These are phyloP conservation scores for Microthlaspi erraticum DNA, from an alignment of 345 rosid species.

Conservation along the genomic window DNA sequence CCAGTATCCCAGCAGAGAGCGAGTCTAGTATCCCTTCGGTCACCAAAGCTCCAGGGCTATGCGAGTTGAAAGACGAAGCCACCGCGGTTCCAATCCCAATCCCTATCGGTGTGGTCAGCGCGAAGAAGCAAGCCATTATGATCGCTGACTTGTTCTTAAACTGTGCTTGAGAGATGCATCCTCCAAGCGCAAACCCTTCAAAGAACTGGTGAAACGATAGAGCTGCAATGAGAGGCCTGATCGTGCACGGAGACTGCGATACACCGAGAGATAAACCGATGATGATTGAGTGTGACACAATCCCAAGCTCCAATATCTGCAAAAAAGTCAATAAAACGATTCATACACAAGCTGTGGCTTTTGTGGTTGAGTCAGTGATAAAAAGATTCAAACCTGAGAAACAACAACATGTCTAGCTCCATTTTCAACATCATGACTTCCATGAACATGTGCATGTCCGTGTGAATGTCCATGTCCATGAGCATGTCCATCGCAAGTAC, in stretches of 20 bases:
- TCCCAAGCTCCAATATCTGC: constrained; percentile 93
- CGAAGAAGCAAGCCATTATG: constrained; percentile 82
- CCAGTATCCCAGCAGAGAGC: constrained; percentile 82
- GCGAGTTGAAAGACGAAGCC: constrained; percentile 66
- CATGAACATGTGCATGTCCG: constrained; percentile 36
- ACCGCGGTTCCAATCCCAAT: constrained; percentile 71
- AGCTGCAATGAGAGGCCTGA: constrained; percentile 85
- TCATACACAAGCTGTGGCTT: too few species aligned
- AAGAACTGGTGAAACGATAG: constrained; percentile 94
- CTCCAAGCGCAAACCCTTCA: constrained; percentile 95
- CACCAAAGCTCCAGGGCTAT: constrained; percentile 61
- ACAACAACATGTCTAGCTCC: constrained; percentile 85
- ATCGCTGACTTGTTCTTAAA: constrained; percentile 59
- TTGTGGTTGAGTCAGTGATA: too few species aligned
- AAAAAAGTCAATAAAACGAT: neutral
- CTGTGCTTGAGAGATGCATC: constrained; percentile 92
- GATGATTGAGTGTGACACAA: constrained; percentile 89
- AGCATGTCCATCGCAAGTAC: constrained; percentile 58
- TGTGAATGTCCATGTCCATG: constrained; percentile 54
- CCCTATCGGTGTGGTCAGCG: constrained; percentile 75
- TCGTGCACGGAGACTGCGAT: constrained; percentile 77
- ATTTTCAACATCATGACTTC: constrained; percentile 53
- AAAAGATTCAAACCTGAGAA: constrained; percentile 64
- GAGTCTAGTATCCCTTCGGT: constrained; percentile 84
- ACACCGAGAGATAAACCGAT: constrained; percentile 92